phyloP scores from a whole-genome alignment of 805 yeast genomes.

The Cyberlindnera euphorbiae region DNA sequence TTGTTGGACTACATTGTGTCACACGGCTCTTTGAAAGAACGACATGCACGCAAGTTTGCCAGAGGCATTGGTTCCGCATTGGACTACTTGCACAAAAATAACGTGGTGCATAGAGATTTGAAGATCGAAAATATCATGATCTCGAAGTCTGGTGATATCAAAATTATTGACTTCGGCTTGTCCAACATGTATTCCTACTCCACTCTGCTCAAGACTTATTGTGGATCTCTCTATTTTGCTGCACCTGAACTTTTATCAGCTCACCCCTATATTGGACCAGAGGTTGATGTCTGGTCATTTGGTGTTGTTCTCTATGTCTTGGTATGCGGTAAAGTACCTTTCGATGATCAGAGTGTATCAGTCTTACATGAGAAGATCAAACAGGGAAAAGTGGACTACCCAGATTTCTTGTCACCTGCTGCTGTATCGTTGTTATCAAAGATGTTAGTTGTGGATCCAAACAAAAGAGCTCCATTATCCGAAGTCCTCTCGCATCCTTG shows the following conservation, averaged over 20 bases:
- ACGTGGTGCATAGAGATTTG: conserved; percentile 94
- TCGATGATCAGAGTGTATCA: conserved; percentile 91
- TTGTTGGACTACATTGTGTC: conserved; percentile 95
- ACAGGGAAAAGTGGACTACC: conserved; percentile 88
- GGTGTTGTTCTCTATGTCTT: conserved; percentile 94
- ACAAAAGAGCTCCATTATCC: conserved; percentile 67
- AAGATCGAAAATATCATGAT: conserved; percentile 96
- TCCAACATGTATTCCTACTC: conserved; percentile 78
- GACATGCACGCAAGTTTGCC: conserved; percentile 91
- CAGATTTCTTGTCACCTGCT: conserved; percentile 71
- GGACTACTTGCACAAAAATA: conserved; percentile 89
- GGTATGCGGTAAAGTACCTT: conserved; percentile 97
- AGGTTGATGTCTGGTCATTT: conserved; percentile 97
- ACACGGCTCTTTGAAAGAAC: conserved; percentile 91
- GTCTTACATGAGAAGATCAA: conserved; percentile 92
- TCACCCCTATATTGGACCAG: conserved; percentile 91
- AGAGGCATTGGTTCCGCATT: conserved; percentile 92
- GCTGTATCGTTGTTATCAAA: conserved; percentile 75
- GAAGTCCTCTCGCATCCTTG: conserved; percentile 89
- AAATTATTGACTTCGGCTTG: conserved; percentile 93
- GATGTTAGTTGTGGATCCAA: conserved; percentile 90
- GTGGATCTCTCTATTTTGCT: conserved; percentile 97
- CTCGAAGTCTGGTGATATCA: conserved; percentile 87
- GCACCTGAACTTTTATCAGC: conserved; percentile 96
- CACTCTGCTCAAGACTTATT: conserved; percentile 79